Percentiles rank a stretch among this genome's conserved stretches.
These are phyloP conservation scores for Elasticomyces elasticus DNA, from an alignment of 495 filamentous ascomycete species.

Conservation along the genomic window DNA sequence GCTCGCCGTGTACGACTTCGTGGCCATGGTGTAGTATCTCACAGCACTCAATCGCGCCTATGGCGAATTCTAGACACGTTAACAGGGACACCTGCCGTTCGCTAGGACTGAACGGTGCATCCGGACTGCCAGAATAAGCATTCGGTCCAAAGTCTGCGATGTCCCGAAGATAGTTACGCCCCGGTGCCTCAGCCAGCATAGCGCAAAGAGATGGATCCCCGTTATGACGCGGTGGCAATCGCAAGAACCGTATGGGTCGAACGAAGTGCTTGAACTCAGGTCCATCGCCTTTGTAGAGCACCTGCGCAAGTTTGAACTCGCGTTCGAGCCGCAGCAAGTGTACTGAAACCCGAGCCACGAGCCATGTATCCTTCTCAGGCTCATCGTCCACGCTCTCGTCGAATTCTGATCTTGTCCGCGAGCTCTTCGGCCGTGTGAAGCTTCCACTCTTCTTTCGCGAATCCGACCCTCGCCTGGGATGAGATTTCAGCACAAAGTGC, in stretches of 20 bases:
- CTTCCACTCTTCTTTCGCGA: slow-evolving; percentile 13
- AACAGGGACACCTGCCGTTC: slow-evolving; percentile 54
- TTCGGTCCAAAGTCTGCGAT: slow-evolving; percentile 69
- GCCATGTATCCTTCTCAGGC: slow-evolving; percentile 22
- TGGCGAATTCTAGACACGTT: slow-evolving; percentile 76
- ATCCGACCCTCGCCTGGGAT: background rate
- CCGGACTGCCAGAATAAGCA: slow-evolving; percentile 40
- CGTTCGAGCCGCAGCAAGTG: slow-evolving; percentile 74
- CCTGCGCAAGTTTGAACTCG: slow-evolving; percentile 68
- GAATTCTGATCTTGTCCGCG: slow-evolving; percentile 9
- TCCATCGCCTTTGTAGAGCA: slow-evolving; percentile 58
- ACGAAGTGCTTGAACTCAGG: slow-evolving; percentile 64
- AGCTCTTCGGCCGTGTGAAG: slow-evolving; percentile 10
- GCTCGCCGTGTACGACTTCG: slow-evolving; percentile 74
- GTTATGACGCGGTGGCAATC: slow-evolving; percentile 51
- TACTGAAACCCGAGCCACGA: slow-evolving; percentile 69
- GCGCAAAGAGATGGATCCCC: slow-evolving; percentile 58
- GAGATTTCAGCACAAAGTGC: slow-evolving; percentile 31
- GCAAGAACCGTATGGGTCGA: slow-evolving; percentile 61
- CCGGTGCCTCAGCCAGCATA: slow-evolving; percentile 69
- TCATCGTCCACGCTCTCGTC: slow-evolving; percentile 12
- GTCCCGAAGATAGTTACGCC: slow-evolving; percentile 58
- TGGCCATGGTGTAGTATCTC: slow-evolving; percentile 80
- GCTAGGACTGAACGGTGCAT: slow-evolving; percentile 37
- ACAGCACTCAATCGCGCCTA: slow-evolving; percentile 72